Evolutionary conservation across 768 basidiomycete species (phyloP).

Genomic region (Tylopilus balloui): DNA sequence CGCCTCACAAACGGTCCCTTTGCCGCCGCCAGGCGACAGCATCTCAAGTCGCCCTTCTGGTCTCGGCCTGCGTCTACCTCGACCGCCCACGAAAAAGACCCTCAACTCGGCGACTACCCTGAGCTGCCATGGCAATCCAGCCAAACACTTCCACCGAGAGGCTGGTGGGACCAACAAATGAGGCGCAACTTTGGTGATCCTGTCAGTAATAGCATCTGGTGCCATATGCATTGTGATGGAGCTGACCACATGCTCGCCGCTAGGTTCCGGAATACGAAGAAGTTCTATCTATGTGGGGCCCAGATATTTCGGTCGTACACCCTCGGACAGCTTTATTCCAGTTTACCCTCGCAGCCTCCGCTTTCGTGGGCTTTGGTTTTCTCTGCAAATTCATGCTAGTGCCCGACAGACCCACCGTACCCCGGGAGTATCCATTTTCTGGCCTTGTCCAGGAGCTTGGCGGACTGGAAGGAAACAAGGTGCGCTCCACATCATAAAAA

Average conservation of each 20-base stretch:
- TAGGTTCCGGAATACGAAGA: conserved; percentile 82
- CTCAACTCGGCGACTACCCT: conserved; percentile 71
- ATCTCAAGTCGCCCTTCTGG: background rate
- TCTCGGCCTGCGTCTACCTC: conserved; percentile 16
- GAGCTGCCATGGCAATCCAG: conserved; percentile 62
- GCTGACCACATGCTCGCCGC: conserved; percentile 13
- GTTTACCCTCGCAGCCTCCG: conserved; percentile 55
- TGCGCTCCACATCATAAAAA: conserved; percentile 27
- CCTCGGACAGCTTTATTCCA: conserved; percentile 60
- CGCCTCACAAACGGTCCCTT: conserved; percentile 17
- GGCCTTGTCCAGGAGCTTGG: conserved; percentile 77
- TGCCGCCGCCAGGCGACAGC: conserved; percentile 2
- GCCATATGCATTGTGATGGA: conserved; percentile 1
- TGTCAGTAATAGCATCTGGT: conserved; percentile 42
- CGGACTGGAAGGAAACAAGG: conserved; percentile 75
- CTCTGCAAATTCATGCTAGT: conserved; percentile 50
- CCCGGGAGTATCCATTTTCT: conserved; percentile 71
- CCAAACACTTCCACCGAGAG: conserved; percentile 57
- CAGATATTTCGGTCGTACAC: conserved; percentile 61
- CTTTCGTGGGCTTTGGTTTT: conserved; percentile 63
- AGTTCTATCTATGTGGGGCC: conserved; percentile 82
- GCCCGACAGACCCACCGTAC: conserved; percentile 61
- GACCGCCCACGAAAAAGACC: conserved; percentile 43
- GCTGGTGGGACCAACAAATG: conserved; percentile 75
- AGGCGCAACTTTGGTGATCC: conserved; percentile 79